Percentiles rank a stretch among this genome's conserved stretches.
These are phyloP conservation scores for Pythium myriotylum DNA, from an alignment of 352 stramenopile genomes.

Conservation along the genomic window DNA sequence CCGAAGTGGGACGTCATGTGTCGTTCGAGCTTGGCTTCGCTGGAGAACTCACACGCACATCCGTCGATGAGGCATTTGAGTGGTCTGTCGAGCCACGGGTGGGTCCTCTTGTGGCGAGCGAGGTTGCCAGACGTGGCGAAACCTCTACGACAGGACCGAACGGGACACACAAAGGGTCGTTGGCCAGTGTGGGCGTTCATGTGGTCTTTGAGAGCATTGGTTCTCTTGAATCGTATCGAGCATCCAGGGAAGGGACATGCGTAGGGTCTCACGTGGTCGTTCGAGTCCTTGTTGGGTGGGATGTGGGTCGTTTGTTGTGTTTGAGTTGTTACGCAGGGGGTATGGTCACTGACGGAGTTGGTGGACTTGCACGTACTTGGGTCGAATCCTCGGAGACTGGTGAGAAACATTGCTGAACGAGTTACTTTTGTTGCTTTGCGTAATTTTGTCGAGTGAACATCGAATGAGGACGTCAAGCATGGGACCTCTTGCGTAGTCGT, in stretches of 20 bases:
- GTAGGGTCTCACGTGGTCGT: too few species aligned
- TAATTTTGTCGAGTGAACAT: too few species aligned
- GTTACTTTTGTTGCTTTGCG: too few species aligned
- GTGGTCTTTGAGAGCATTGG: slow-evolving; percentile 71
- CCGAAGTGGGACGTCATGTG: slow-evolving; percentile 2
- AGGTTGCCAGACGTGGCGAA: slow-evolving; percentile 50
- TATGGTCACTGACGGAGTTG: too few species aligned
- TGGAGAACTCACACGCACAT: slow-evolving; percentile 18
- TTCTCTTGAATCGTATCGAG: not conserved
- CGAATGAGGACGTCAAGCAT: too few species aligned
- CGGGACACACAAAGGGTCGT: slow-evolving; percentile 53
- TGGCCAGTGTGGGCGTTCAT: slow-evolving; percentile 82
- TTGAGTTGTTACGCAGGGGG: too few species aligned
- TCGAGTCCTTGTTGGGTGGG: too few species aligned
- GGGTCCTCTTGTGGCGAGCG: slow-evolving; percentile 59
- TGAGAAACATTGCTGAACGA: too few species aligned
- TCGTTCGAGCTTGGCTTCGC: slow-evolving; percentile 14
- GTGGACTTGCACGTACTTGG: too few species aligned
- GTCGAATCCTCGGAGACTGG: too few species aligned
- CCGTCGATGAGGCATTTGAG: slow-evolving; percentile 8
- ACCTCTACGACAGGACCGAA: slow-evolving; percentile 65
- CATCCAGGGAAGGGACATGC: slow-evolving; percentile 1
- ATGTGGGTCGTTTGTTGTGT: too few species aligned
- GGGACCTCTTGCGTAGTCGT: too few species aligned
- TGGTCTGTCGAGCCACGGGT: slow-evolving; percentile 37